Evolutionary conservation across 371 early-diverging fungal genomes (phyloP), one percentile per base, ranked within the genome.

Genomic region (Basidiobolus heterosporus): DNA sequence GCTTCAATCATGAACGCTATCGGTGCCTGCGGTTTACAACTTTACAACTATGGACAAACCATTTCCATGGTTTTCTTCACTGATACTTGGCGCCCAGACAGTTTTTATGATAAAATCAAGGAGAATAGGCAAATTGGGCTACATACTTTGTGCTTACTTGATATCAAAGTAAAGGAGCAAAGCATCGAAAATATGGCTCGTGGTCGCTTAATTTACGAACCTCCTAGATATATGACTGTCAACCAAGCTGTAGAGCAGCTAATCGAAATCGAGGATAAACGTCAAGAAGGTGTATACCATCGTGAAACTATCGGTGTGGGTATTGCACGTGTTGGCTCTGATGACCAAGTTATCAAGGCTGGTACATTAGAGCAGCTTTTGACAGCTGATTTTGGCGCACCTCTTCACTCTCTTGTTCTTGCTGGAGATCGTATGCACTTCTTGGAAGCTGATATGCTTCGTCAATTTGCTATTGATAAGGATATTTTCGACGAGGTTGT

Each of bases 101-200:
- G 89, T 55, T 98, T 95, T 64, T 96, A 94, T 65, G 86, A 85
- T 51, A 83, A 90, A 50, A 82, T 99, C 62, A 74, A 79, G 55
- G 76, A 75, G 50, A 99, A 99, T 65, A 61, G 75, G 21, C 60
- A 66, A 39, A 62, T 78, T 45, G 88, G 88, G 13, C 61, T 98
- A 51, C 99, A 99, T 55, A 98, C 99, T 0, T 73, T 99, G 41
- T 96, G 96, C 59, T 67, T 99, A 47, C 67, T 94, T 59, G 99
- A 99, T 66, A 98, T 99, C 69, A 98, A 95, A 66, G 97, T 98
- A 39, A 91, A 94, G 65, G 97, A 98, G 67, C 94, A 93, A 67
- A 85, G 80, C 45, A 67, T 84, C 18, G 95, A 97, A 65, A 94
- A 92, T 62, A 67, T 96, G 75, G 90, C 85, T 40, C 78, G 84